phyloP scores from a whole-genome alignment of 83 land plant species.

The Thuja plicata region DNA sequence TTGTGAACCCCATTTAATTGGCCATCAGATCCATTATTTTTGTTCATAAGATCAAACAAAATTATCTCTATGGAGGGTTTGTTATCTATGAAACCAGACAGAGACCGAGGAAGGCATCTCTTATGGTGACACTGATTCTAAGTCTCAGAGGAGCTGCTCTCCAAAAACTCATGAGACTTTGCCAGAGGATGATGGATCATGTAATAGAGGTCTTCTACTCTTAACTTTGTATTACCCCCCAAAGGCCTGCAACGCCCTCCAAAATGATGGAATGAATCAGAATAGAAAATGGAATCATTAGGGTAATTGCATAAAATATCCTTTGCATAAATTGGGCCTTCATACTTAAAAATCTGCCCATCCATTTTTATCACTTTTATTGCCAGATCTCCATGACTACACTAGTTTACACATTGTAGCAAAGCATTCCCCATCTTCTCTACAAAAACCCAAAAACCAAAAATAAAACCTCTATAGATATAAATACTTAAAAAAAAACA shows the following conservation, averaged over 20 bases:
- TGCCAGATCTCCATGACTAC: background rate
- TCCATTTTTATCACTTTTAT: conserved; percentile 10
- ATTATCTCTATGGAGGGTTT: conserved; percentile 10
- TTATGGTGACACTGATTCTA: background rate
- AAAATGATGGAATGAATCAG: background rate
- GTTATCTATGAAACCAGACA: background rate
- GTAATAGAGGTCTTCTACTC: background rate
- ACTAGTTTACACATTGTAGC: background rate
- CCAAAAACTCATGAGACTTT: background rate
- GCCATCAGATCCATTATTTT: no score
- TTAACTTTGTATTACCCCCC: background rate
- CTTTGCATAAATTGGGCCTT: conserved; percentile 1
- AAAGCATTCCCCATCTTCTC: conserved; percentile 3
- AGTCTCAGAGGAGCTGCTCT: background rate
- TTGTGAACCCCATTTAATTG: no score
- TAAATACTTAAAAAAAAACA: no score
- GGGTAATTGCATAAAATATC: conserved; percentile 14
- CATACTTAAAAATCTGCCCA: background rate
- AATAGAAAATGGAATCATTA: background rate
- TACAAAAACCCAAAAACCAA: background rate
- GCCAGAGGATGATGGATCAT: background rate
- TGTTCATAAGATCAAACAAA: no score
- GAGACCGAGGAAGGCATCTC: background rate
- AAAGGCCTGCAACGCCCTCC: background rate
- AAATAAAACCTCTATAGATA: background rate